Percentiles rank a stretch among this genome's conserved stretches.
These are phyloP conservation scores for Saussurea involucrata DNA, from an alignment of 129 eudicot genomes.

Conservation along the genomic window DNA sequence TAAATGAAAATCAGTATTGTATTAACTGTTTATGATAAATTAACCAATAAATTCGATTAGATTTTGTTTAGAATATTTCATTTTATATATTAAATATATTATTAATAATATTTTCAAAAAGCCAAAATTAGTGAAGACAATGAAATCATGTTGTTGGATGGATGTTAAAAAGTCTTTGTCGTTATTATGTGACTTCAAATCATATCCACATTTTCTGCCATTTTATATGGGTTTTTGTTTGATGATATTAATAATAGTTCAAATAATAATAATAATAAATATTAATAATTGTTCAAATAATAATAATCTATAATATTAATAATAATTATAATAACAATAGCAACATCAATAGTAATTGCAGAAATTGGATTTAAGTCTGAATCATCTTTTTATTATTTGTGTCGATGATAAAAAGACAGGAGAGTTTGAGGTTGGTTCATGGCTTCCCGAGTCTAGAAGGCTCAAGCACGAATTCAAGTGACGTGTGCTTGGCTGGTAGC, in stretches of 20 bases:
- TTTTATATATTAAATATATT: background rate
- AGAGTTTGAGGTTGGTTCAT: background rate
- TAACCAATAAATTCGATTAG: background rate
- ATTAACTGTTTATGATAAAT: background rate
- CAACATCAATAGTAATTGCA: background rate
- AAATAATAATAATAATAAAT: no score
- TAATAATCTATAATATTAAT: background rate
- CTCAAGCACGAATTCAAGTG: background rate
- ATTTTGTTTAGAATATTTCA: background rate
- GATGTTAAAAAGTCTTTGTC: constrained; percentile 22
- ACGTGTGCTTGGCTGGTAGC: background rate
- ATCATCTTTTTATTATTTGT: background rate
- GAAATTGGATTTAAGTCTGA: background rate
- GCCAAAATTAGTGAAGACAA: background rate
- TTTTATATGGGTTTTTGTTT: constrained; percentile 6
- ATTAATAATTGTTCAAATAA: background rate
- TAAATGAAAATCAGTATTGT: background rate
- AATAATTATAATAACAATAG: no score
- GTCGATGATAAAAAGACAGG: background rate
- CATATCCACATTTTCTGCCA: constrained; percentile 8
- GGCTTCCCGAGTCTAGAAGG: background rate
- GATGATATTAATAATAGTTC: background rate
- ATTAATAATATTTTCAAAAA: background rate
- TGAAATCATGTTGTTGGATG: constrained; percentile 6
- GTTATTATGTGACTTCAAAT: constrained; percentile 16